Evolutionary conservation across 1,284 basidiomycete species (phyloP), one percentile per base, ranked within the genome.

Genomic region (Takashimella koratensis): DNA sequence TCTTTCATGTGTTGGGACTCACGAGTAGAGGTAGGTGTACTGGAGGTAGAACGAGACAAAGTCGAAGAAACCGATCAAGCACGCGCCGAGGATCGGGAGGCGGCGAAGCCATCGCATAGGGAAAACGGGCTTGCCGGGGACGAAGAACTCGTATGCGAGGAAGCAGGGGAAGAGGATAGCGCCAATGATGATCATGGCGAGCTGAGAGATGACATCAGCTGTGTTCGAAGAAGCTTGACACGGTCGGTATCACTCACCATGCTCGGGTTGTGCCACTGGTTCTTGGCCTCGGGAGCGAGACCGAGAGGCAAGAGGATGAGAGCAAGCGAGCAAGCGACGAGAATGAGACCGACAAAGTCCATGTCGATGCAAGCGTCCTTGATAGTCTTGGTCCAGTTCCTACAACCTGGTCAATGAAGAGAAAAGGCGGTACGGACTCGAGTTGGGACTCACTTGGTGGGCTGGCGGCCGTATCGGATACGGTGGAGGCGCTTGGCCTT

Each of bases 221-320:
- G n/a, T 46, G 3, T 16, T 42, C 30, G 23, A 39, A 16, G 20
- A 24, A 44, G 5, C n/a, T 12, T 19, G 20, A 25, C 22, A n/a
- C 25, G 12, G 40, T 30, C 6, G 43, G 43, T 51, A 22, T 19
- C 13, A 42, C 59, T 57, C 20, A 72, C 62, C 68, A 68, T 68
- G 24, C 52, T 59, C n/a, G 69, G 70, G 36, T 58, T 71, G 45
- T 65, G 60, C 71, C 73, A 74, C 43, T 64, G 62, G 21, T 73
- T 74, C 4, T 73, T 73, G 1, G 79, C 79, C 16, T 70, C 72
- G 27, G 78, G 73, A 2, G 76, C 76, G 42, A 88, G 75, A 0
- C 86, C 86, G 21, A 88, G 73, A 2, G 87, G 87, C 3, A 88
- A 76, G 3, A 89, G 79, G 54, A 88, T 81, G n/a, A 87, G 75